Conservation (phyloP, 2,329 filamentous ascomycete genomes). For the Colletotrichum godetiae region DNA sequence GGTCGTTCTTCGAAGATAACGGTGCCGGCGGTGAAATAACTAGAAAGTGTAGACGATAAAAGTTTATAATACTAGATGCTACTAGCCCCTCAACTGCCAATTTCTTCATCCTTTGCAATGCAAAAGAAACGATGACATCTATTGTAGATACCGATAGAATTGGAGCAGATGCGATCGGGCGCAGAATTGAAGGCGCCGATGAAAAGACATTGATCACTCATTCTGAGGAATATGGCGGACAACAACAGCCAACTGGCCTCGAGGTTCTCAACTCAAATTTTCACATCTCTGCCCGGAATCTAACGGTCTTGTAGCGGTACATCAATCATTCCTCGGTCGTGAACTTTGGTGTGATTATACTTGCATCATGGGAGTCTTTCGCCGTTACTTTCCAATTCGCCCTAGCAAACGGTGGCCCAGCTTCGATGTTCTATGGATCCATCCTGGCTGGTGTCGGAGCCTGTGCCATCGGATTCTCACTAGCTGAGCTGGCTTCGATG, state of each 20-base stretch:
- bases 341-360: background rate
- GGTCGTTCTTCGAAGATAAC: background rate
- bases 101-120: background rate
- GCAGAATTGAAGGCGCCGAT: background rate
- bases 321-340: background rate
- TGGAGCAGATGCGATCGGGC: background rate
- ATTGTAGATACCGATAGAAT: background rate
- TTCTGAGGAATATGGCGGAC: background rate
- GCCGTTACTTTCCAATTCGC: background rate
- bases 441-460: background rate
- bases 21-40: background rate
- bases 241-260: background rate
- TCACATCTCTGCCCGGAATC: too few relatives aligned
- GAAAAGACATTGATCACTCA: background rate
- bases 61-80: too few relatives aligned
- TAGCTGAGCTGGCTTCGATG: background rate
- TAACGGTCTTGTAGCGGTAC: background rate
- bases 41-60: background rate
- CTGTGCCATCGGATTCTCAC: background rate
- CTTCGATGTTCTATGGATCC: background rate
- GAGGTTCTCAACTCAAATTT: background rate
- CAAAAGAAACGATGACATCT: background rate
- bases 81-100: background rate
- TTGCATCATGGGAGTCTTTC: background rate
- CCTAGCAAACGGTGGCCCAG: background rate